Evolutionary conservation across 768 basidiomycete genomes (phyloP), one percentile per base, ranked within the genome.

Genomic region (Phylloporus rhodoxanthus): DNA sequence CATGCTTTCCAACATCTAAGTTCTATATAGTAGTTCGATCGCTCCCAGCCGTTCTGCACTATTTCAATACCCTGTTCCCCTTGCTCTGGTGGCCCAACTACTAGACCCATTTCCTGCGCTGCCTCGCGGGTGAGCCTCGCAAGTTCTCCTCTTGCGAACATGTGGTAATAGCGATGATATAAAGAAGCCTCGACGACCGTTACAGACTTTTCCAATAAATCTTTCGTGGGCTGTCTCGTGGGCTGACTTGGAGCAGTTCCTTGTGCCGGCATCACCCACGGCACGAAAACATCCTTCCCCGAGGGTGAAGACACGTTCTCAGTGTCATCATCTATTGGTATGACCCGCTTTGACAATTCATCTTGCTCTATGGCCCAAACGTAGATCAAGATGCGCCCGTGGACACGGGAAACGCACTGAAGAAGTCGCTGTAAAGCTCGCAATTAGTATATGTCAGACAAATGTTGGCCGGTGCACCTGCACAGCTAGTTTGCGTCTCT

Each of bases 301-400:
- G 66, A 61, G 8, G 56, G 57, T 46, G 48, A 33, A 32, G 15
- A 20, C 8, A 45, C 9, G 28, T 29, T 23, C 4, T 30, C 29
- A 4, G 47, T 30, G 40, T 19, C 42, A 19, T 20, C 48, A 13
- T 56, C 53, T 5, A 73, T 69, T 21, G 66, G 62, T 29, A 95
- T 81, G 51, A 65, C 71, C 29, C 93, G 78, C 63, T 88, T 93
- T 2, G 91, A 93, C 7, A 82, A 68, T 25, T 80, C 78, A 50
- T 95, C 91, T 70, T 99, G 96, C 59, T 97, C 92, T 52, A 87
- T 79, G 1, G 95, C 93, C 96, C 96, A 99, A 29, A 98, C 96
- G 57, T 96, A 96, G 54, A 98, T 85, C 47, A 99, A 71, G 34
- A 91, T 70, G 9, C 91, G 83, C 8, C 92, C 91, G 55, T 88